These are phyloP conservation scores for Calonectria hongkongensis DNA, from an alignment of 2,329 filamentous ascomycete genomes.

Conservation along the genomic window DNA sequence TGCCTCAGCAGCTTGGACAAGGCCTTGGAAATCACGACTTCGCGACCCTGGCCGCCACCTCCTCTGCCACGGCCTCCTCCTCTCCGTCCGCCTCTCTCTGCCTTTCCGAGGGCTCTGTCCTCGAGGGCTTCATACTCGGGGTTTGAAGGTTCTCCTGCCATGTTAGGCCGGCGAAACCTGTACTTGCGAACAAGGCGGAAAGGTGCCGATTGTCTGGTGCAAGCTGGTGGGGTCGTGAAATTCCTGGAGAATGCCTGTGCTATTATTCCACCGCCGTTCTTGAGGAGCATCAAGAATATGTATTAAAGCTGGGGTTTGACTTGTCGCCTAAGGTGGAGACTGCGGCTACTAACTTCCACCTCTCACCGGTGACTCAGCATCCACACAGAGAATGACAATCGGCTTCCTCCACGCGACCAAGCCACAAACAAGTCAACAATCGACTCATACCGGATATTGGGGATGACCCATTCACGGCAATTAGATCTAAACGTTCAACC, in stretches of 20 bases:
- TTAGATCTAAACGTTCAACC: no score
- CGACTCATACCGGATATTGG: not conserved
- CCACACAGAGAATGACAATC: constrained; percentile 5
- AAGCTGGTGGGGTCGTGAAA: not conserved
- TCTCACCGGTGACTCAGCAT: constrained; percentile 53
- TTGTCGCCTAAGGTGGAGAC: constrained; percentile 32
- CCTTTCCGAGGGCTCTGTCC: constrained; percentile 44
- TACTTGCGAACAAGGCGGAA: not conserved
- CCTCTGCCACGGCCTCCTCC: constrained; percentile 57
- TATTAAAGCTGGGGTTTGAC: constrained; percentile 15
- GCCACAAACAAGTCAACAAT: not conserved
- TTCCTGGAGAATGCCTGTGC: not conserved
- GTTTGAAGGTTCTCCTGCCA: constrained; percentile 46
- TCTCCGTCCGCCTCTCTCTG: constrained; percentile 49
- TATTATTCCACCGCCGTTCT: not conserved
- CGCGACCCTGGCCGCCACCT: constrained; percentile 61
- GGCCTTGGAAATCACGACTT: constrained; percentile 71
- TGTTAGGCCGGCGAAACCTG: constrained; percentile 32
- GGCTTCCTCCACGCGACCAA: not conserved
- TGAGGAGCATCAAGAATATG: constrained; percentile 19
- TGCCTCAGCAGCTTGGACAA: constrained; percentile 74
- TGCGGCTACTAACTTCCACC: constrained; percentile 7
- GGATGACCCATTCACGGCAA: not conserved
- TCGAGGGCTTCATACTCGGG: constrained; percentile 49
- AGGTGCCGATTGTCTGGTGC: not conserved